Conservation (phyloP, 768 basidiomycete species). For the Cyclocybe cylindracea region DNA sequence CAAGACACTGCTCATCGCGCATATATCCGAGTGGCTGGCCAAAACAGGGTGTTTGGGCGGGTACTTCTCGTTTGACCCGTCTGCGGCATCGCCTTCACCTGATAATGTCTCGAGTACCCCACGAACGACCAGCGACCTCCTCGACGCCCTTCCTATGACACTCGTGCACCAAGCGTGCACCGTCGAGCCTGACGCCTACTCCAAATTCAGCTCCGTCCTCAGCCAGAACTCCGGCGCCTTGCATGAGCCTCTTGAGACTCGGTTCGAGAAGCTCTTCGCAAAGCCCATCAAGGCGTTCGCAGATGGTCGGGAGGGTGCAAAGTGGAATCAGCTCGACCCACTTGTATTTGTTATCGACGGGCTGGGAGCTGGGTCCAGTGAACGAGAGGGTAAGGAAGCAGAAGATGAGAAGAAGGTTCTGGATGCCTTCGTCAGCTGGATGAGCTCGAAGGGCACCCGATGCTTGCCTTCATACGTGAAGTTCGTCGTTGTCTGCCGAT, state of each 20-base stretch:
- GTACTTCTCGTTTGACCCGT: slow-evolving; percentile 19
- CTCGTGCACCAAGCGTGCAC: slow-evolving; percentile 17
- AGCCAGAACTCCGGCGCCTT: not conserved
- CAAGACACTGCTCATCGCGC: slow-evolving; percentile 16
- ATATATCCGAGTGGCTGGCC: slow-evolving; percentile 14
- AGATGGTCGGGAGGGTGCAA: not conserved
- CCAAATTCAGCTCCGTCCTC: slow-evolving; percentile 4
- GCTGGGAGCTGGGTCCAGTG: slow-evolving; percentile 19
- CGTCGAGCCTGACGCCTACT: slow-evolving; percentile 12
- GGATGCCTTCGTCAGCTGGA: slow-evolving; percentile 12
- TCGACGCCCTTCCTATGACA: slow-evolving; percentile 19
- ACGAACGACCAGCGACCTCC: slow-evolving; percentile 1
- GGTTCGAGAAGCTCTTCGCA: slow-evolving; percentile 17
- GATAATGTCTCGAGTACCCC: no score
- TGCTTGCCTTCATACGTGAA: slow-evolving; percentile 22
- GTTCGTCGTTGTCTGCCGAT: slow-evolving; percentile 17
- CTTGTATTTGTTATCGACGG: slow-evolving; percentile 23
- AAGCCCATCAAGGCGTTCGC: slow-evolving; percentile 13
- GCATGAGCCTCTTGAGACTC: slow-evolving; percentile 6
- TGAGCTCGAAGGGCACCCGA: slow-evolving; percentile 13
- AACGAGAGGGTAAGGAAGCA: slow-evolving; percentile 13
- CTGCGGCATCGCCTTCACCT: not conserved
- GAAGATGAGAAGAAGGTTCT: slow-evolving; percentile 19
- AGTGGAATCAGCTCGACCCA: slow-evolving; percentile 20
- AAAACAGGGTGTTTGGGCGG: slow-evolving; percentile 21